A percentile compares a stretch with the other conserved stretches of the same genome.
phyloP scores from a whole-genome alignment of 257 asterid genomes.

The Petunia axillaris region DNA sequence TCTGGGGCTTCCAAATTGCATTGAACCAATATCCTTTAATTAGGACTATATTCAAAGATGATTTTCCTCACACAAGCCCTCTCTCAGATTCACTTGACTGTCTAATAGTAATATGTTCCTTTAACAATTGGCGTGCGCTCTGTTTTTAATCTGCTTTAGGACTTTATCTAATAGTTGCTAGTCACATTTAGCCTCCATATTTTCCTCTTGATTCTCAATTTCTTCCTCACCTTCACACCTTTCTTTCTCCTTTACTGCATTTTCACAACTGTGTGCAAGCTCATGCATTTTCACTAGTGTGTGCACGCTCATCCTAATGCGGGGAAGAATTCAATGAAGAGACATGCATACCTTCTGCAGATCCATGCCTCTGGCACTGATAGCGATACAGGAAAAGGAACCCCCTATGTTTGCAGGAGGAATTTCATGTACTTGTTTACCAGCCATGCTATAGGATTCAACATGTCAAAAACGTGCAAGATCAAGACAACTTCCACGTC shows the following conservation, averaged over 20 bases:
- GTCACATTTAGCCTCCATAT: slow-evolving; percentile 7
- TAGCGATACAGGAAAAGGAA: slow-evolving; percentile 80
- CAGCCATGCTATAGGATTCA: slow-evolving; percentile 78
- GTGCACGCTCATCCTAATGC: background rate
- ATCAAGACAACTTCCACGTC: slow-evolving; percentile 21
- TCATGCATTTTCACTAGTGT: background rate
- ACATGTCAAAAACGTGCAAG: slow-evolving; percentile 14
- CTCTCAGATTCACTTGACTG: slow-evolving; percentile 6
- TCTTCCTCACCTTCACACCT: background rate
- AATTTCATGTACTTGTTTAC: slow-evolving; percentile 91
- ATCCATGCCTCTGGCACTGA: slow-evolving; percentile 89
- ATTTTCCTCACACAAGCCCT: background rate
- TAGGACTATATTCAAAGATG: slow-evolving; percentile 14
- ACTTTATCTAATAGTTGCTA: slow-evolving; percentile 4
- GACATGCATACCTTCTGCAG: slow-evolving; percentile 69
- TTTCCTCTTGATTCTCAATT: slow-evolving; percentile 17
- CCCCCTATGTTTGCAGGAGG: slow-evolving; percentile 90
- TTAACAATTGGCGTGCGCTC: background rate
- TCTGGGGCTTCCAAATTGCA: background rate
- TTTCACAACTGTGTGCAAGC: background rate
- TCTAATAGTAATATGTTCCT: slow-evolving; percentile 2
- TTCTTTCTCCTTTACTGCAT: background rate
- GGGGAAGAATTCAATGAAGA: slow-evolving; percentile 11
- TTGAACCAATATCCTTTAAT: slow-evolving; percentile 9
- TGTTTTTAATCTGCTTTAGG: slow-evolving; percentile 8